Percentiles rank a stretch among this genome's conserved stretches.
Evolutionary conservation across 2,329 filamentous ascomycete genomes (phyloP).

Genomic region (Balansia obtecta): DNA sequence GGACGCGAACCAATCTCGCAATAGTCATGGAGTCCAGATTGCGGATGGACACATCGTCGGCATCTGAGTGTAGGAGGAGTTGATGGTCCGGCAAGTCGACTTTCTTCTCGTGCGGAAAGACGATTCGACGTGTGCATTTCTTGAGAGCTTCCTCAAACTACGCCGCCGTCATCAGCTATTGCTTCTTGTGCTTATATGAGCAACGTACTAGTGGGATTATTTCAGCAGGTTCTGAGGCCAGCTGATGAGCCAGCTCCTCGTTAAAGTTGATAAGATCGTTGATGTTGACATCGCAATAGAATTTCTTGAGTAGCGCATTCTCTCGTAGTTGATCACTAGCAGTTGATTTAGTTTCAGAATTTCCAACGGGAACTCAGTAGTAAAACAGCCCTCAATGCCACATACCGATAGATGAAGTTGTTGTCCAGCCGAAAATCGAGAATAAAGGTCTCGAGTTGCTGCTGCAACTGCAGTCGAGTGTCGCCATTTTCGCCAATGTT

Average conservation of each 20-base stretch:
- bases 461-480: slow-evolving; percentile 59
- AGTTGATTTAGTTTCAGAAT: slow-evolving; percentile 6
- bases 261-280: slow-evolving; percentile 93
- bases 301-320: slow-evolving; percentile 88
- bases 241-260: slow-evolving; percentile 81
- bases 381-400: background rate
- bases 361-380: background rate
- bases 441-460: slow-evolving; percentile 78
- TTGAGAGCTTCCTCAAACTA: slow-evolving; percentile 87
- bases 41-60: slow-evolving; percentile 83
- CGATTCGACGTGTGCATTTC: slow-evolving; percentile 84
- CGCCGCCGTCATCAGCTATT: background rate
- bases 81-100: slow-evolving; percentile 78
- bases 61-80: slow-evolving; percentile 84
- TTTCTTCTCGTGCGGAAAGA: slow-evolving; percentile 63
- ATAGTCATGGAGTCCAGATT: slow-evolving; percentile 89
- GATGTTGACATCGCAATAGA: slow-evolving; percentile 92
- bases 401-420: slow-evolving; percentile 82
- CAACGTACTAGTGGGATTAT: slow-evolving; percentile 75
- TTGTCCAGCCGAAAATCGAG: slow-evolving; percentile 91
- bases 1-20: slow-evolving; percentile 87
- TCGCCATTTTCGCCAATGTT: slow-evolving; percentile 55
- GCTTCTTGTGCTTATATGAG: background rate
- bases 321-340: slow-evolving; percentile 84
- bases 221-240: slow-evolving; percentile 82